Conservation (phyloP, 2,329 filamentous ascomycete genomes). For the Escovopsis sp. region DNA sequence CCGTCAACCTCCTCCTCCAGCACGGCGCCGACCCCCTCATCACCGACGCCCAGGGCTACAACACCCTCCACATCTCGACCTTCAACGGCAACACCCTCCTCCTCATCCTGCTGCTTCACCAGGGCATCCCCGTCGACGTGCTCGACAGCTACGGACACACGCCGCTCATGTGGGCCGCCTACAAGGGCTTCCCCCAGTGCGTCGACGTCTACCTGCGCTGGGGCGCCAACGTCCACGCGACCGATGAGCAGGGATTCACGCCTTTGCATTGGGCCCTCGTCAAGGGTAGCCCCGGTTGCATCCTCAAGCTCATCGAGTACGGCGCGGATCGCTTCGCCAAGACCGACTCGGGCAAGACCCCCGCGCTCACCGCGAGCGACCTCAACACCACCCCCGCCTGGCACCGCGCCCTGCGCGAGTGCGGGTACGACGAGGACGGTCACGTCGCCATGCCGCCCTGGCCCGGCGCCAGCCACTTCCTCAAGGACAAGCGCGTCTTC, state of each 20-base stretch:
- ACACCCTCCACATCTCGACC: slow-evolving; percentile 90
- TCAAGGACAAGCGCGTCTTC: slow-evolving; percentile 65
- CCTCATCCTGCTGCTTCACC: slow-evolving; percentile 77
- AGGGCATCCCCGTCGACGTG: slow-evolving; percentile 88
- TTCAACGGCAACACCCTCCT: slow-evolving; percentile 93
- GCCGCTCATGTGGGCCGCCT: slow-evolving; percentile 95
- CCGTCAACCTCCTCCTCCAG: slow-evolving; percentile 81
- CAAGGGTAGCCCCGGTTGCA: slow-evolving; percentile 76
- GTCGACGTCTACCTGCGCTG: slow-evolving; percentile 87
- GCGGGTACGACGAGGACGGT: slow-evolving; percentile 68
- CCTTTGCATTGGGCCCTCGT: slow-evolving; percentile 94
- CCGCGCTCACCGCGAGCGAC: slow-evolving; percentile 69
- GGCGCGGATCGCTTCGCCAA: slow-evolving; percentile 86
- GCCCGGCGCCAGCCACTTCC: slow-evolving; percentile 54
- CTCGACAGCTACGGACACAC: slow-evolving; percentile 85
- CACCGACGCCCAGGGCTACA: slow-evolving; percentile 91
- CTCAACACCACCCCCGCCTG: slow-evolving; percentile 77
- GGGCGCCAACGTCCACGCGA: slow-evolving; percentile 85
- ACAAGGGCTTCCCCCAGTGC: slow-evolving; percentile 87
- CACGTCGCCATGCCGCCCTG: slow-evolving; percentile 55
- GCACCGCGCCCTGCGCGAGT: slow-evolving; percentile 69
- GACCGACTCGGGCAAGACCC: slow-evolving; percentile 82
- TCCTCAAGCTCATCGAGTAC: slow-evolving; percentile 91
- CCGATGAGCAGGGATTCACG: slow-evolving; percentile 85
- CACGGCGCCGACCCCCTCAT: slow-evolving; percentile 86